Evolutionary conservation across 225 moss, liverwort and hornwort genomes (phyloP).

Genomic region (Pseudisothecium myosuroides): DNA sequence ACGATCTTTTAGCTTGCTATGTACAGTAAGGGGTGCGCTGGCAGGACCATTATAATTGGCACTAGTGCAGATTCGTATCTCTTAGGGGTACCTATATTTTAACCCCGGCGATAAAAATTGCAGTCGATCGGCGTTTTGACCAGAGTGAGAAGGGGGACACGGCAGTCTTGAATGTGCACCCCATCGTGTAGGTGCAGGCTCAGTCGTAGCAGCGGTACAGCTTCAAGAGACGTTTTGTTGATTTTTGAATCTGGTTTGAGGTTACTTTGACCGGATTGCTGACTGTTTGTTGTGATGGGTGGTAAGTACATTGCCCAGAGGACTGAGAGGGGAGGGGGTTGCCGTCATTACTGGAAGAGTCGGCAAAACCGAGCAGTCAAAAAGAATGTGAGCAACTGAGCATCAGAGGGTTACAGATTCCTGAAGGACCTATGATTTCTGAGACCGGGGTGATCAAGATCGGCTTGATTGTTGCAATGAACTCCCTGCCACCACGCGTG

Average conservation of each 20-base stretch:
- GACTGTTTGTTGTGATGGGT: neutral
- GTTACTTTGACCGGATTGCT: neutral
- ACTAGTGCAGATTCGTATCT: neutral
- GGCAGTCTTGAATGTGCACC: neutral
- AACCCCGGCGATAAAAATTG: neutral
- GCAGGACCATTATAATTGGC: neutral
- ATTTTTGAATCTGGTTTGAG: neutral
- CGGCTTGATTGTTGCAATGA: conserved; percentile 16
- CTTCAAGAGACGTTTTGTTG: neutral
- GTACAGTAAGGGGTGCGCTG: neutral
- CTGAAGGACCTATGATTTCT: neutral
- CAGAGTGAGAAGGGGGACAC: neutral
- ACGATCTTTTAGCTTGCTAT: neutral
- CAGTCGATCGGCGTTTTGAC: neutral
- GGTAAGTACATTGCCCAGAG: neutral
- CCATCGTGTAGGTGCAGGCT: neutral
- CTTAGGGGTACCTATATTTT: neutral
- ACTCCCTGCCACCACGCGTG: neutral
- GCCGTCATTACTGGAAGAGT: neutral
- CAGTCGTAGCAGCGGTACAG: neutral
- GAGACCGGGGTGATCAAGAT: neutral
- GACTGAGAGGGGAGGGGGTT: neutral
- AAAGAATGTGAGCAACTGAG: conserved; percentile 9
- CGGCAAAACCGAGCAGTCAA: neutral
- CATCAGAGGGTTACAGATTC: neutral